Evolutionary conservation across 2,329 filamentous ascomycete genomes (phyloP).

Genomic region (Sarocladiaceae sp.): DNA sequence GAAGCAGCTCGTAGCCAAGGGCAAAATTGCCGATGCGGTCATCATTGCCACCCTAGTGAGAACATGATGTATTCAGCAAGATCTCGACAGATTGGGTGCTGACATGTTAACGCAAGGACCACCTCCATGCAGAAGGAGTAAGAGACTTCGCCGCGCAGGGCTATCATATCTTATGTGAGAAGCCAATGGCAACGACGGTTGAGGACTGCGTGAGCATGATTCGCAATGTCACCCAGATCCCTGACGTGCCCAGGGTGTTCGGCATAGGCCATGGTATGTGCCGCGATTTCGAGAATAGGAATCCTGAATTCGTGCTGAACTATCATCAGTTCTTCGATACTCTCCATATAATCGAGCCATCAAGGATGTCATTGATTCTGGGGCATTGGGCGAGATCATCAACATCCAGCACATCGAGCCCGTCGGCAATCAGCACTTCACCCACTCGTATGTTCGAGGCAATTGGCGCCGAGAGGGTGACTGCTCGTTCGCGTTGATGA

Average conservation of each 20-base stretch:
- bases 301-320: no score
- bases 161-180: conserved; percentile 15
- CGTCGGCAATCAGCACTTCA: conserved; percentile 15
- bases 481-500: conserved; percentile 14
- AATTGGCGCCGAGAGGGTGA: conserved; percentile 14
- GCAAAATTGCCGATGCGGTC: conserved; percentile 14
- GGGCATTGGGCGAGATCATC: conserved; percentile 15
- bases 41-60: conserved; percentile 13
- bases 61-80: no score
- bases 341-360: conserved; percentile 15
- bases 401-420: conserved; percentile 16
- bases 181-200: conserved; percentile 15
- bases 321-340: conserved; percentile 12
- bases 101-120: conserved; percentile 12
- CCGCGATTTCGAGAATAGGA: neutral
- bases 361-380: conserved; percentile 15
- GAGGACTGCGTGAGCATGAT: conserved; percentile 14
- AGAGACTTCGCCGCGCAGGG: conserved; percentile 26
- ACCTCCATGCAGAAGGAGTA: conserved; percentile 23
- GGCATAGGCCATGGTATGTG: conserved; percentile 14
- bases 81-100: no score
- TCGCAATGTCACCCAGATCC: neutral
- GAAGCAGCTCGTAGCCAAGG: conserved; percentile 13
- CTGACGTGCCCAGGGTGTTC: conserved; percentile 11
- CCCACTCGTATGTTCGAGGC: conserved; percentile 16